These are phyloP conservation scores for Balansia obtecta DNA, from an alignment of 2,329 filamentous ascomycete species.

Conservation along the genomic window DNA sequence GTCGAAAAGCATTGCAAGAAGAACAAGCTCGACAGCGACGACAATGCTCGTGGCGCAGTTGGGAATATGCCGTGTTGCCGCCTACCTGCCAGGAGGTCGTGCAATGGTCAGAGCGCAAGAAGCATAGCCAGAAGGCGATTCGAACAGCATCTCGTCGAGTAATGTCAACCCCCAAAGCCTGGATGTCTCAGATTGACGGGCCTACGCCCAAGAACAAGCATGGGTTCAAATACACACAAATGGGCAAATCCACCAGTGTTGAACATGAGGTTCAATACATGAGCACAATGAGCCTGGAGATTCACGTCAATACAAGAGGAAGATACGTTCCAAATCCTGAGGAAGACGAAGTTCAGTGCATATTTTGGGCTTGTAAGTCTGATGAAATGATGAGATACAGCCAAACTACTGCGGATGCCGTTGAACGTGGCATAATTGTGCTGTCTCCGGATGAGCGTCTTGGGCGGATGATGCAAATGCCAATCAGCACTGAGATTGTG, in stretches of 20 bases:
- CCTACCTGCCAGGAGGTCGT: conserved; percentile 60
- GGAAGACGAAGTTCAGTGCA: conserved; percentile 73
- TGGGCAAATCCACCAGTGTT: conserved; percentile 59
- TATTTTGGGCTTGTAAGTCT: conserved; percentile 84
- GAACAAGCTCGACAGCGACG: conserved; percentile 33
- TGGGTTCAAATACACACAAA: conserved; percentile 78
- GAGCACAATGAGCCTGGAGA: conserved; percentile 89
- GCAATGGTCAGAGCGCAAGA: conserved; percentile 46
- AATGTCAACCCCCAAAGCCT: conserved; percentile 20
- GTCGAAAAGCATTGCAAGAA: conserved; percentile 38
- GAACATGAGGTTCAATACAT: conserved; percentile 85
- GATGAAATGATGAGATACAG: conserved; percentile 38
- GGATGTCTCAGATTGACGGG: conserved; percentile 75
- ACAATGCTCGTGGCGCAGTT: conserved; percentile 46
- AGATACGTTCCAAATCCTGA: conserved; percentile 78
- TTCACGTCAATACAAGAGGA: conserved; percentile 80
- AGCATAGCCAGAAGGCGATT: conserved; percentile 9
- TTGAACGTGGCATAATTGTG: conserved; percentile 59
- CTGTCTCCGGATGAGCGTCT: conserved; percentile 51
- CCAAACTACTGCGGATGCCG: conserved; percentile 30
- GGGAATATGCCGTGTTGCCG: conserved; percentile 64
- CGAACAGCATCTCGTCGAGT: conserved; percentile 9
- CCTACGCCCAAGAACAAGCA: conserved; percentile 73
- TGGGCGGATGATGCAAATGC: conserved; percentile 47
- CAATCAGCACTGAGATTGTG: conserved; percentile 51